phyloP scores from a whole-genome alignment of 176 grass and related monocot species.

The Bolboschoenus planiculmis region DNA sequence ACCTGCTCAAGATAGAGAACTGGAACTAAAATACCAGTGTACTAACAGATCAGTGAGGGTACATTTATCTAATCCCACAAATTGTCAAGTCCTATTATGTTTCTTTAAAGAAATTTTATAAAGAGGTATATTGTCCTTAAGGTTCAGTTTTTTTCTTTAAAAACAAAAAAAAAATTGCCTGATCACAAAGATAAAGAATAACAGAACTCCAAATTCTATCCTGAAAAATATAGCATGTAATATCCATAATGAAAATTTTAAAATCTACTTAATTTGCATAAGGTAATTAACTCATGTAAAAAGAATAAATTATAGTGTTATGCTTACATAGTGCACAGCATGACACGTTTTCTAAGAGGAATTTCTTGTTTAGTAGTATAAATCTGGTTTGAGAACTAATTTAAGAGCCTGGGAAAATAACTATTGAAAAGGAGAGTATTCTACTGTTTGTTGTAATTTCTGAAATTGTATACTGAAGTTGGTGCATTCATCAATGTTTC shows the following conservation, averaged over 20 bases:
- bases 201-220: not conserved
- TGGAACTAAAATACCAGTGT: not conserved
- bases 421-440: not conserved
- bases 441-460: not conserved
- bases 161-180: not conserved
- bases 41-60: not conserved
- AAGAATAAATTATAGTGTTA: no score
- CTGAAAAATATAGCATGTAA: not conserved
- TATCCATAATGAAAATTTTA: no score
- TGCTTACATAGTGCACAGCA: no score
- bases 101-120: no score
- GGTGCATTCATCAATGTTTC: not conserved
- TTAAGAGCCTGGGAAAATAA: not conserved
- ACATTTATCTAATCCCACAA: not conserved
- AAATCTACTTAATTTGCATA: no score
- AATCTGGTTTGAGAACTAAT: not conserved
- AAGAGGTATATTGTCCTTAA: not conserved
- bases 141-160: not conserved
- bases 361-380: not conserved
- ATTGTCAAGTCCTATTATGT: not conserved
- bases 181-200: not conserved
- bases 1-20: not conserved
- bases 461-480: not conserved
- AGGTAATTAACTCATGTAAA: no score
- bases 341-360: no score